Base-by-base conservation (phyloP, 108 stramenopile genomes). In the Nitzschia sp. region DNA sequence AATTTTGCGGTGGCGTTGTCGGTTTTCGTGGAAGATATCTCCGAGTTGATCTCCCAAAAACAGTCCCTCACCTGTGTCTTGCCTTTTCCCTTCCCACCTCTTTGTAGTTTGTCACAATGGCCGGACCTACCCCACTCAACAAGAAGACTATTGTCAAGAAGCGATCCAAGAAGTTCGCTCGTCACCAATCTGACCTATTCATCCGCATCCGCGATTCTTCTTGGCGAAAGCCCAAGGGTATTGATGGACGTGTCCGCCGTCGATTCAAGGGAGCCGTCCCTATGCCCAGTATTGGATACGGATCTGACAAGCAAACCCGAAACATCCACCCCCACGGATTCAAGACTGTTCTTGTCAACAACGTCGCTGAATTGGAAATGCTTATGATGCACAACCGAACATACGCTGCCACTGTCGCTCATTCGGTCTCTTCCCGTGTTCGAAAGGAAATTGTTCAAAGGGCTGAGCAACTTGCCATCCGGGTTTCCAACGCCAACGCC, bases 371-470 rank as follows among this genome's bases (percentile, higher is more conserved):
- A 69, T 83, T 99, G 65, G 99, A 99, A 81, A 95, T 99, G 86
- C 91, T 99, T 51, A 91, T 99, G 90, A 98, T 99, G 99, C 97
- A 98, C 96, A 99, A 99, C 96, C 89, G 97, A 57, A 99, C 96
- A 57, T 98, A 99, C 86, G 95, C 93, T 24, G 99, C 96, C 17
- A 98, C 98, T 60, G 96, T 99, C 44, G 98, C 96, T 41, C 87
- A 96, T 68, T 89, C 86, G 71, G 98, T 98, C 55, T 93, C 92
- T 52, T 75, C 89, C 53, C 82, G 89, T 57, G 95, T 89, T 53
- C 93, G 99, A 63, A 88, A 92, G 81, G 92, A 83, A 37, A 99
- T 99, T 73, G 84, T 99, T 24, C 92, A 95, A 81, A 85, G 98
- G 69, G 96, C 97, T 26, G 95, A 95, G 71, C 97, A 99, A 85